Percentiles rank a stretch among this genome's conserved stretches.
Evolutionary conservation across 1,284 basidiomycete species (phyloP).

Genomic region (Ceratobasidium sp.): DNA sequence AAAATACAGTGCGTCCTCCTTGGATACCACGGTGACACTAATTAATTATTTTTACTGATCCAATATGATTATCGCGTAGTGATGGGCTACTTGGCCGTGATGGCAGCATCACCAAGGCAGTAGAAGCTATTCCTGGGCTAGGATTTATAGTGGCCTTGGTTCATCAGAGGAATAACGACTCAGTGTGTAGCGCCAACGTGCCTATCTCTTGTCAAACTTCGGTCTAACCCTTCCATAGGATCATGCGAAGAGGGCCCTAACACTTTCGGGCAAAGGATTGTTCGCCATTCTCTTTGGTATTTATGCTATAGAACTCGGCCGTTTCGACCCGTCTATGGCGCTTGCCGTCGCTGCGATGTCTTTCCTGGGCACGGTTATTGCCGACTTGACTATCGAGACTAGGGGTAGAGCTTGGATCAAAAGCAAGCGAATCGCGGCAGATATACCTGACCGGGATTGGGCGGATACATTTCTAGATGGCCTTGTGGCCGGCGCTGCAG

Average conservation of each 20-base stretch:
- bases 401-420: slow-evolving; percentile 22
- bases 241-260: slow-evolving; percentile 35
- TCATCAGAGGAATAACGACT: slow-evolving; percentile 17
- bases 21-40: too few relatives aligned
- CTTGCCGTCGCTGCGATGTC: slow-evolving; percentile 6
- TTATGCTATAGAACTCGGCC: slow-evolving; percentile 7
- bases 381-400: slow-evolving; percentile 32
- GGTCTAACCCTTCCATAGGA: slow-evolving; percentile 15
- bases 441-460: slow-evolving; percentile 28
- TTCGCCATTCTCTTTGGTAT: slow-evolving; percentile 34
- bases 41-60: neutral
- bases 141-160: slow-evolving; percentile 27
- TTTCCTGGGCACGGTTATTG: slow-evolving; percentile 35
- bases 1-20: slow-evolving; percentile 4
- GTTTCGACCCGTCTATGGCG: slow-evolving; percentile 8
- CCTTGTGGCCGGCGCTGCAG: slow-evolving; percentile 23
- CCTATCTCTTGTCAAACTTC: neutral
- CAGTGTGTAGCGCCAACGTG: slow-evolving; percentile 2
- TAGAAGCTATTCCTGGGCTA: slow-evolving; percentile 27
- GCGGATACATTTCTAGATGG: slow-evolving; percentile 30
- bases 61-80: neutral
- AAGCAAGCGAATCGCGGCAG: slow-evolving; percentile 17
- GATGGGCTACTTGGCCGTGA: slow-evolving; percentile 34
- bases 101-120: slow-evolving; percentile 28
- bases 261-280: slow-evolving; percentile 31